Evolutionary conservation across 768 basidiomycete genomes (phyloP), one percentile per base, ranked within the genome.

Genomic region (Leucogyrophana mollusca): DNA sequence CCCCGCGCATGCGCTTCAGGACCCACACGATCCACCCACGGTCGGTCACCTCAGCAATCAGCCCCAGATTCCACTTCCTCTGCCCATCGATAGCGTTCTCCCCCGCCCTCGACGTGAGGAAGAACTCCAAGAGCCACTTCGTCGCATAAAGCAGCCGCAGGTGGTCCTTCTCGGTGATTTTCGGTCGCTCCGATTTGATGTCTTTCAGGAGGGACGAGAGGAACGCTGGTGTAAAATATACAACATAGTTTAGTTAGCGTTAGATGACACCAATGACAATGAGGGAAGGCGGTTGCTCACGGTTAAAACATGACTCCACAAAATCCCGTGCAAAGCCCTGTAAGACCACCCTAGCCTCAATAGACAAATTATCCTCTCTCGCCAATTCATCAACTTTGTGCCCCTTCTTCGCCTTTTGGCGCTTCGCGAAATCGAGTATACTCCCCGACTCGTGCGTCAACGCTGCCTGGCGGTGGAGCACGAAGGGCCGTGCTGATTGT

Each of bases 91-190:
- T 52, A 20, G 63, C 54, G 10, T 66, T 69, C 43, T 73, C 74
- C 27, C 66, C 66, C 20, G 65, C 55, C 22, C 76, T 69, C 9
- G 72, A 56, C 39, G 67, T 59, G 9, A 94, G 76, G 67, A 98
- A 94, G 72, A 90, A 95, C 51, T 94, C 86, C 30, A 96, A 78
- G 59, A 95, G 87, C 87, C 95, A 98, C 47, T 90, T 87, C 4
- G 87, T 80, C 34, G 96, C 78, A 62, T 81, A 91, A 34, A 98
- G 75, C 20, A 96, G 73, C 6, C 96, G 85, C 45, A 94, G 78
- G 58, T 94, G 87, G 62, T 98, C 96, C 56, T 93, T 91, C 59
- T 96, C 93, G n/a, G 86, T 85, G 52, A 99, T 83, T 66, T 94
- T 94, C 44, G 87, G 77, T 36, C 94, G 78, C 67, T 98, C 91